phyloP scores from a whole-genome alignment of 2,329 filamentous ascomycete genomes.

The Fusarium protoensiforme region DNA sequence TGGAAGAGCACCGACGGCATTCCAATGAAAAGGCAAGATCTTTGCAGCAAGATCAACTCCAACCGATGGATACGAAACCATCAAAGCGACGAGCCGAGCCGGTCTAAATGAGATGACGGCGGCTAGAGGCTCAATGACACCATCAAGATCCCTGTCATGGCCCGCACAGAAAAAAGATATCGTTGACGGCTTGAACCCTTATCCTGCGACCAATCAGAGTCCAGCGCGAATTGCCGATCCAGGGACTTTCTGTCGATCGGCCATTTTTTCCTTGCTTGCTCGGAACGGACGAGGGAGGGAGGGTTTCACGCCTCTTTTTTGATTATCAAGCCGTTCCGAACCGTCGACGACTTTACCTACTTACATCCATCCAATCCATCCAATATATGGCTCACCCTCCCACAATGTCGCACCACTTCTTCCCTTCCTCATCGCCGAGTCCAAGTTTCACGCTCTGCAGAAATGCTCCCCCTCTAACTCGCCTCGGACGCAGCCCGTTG shows the following conservation, averaged over 20 bases:
- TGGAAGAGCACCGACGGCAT: background rate
- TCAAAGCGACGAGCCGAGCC: constrained; percentile 1
- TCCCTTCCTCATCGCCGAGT: background rate
- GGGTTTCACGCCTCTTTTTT: constrained; percentile 2
- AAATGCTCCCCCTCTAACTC: background rate
- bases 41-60: background rate
- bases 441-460: background rate
- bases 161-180: constrained; percentile 19
- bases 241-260: constrained; percentile 26
- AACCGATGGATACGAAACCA: background rate
- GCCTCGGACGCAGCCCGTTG: background rate
- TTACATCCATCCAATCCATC: background rate
- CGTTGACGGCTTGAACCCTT: constrained; percentile 33
- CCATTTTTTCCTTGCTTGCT: background rate
- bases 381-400: background rate
- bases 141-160: constrained; percentile 33
- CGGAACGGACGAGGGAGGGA: background rate
- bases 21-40: background rate
- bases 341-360: background rate
- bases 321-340: background rate
- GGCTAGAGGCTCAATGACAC: constrained; percentile 27
- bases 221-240: constrained; percentile 7
- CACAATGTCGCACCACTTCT: background rate
- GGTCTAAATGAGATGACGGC: constrained; percentile 2
- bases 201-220: constrained; percentile 21